Evolutionary conservation across 2,329 filamentous ascomycete genomes (phyloP).

Genomic region (Botrytis medusae): DNA sequence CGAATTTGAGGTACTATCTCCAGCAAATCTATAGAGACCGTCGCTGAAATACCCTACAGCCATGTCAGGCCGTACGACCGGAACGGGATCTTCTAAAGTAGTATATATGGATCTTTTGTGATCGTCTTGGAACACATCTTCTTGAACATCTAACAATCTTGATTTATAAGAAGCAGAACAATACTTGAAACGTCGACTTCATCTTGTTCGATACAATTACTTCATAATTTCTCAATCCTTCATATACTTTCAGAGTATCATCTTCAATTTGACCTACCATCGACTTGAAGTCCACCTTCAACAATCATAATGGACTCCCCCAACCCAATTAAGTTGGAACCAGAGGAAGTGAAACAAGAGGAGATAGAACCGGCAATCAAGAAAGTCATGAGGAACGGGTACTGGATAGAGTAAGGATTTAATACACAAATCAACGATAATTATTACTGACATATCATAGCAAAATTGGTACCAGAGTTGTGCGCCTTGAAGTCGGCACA

Average conservation of each 20-base stretch:
- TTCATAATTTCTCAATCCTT: neutral
- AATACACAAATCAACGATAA: no score
- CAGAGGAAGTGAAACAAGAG: neutral
- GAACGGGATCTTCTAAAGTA: neutral
- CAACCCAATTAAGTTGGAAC: neutral
- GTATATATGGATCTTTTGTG: neutral
- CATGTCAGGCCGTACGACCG: no score
- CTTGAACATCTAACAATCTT: neutral
- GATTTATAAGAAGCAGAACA: neutral
- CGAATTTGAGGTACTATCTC: neutral
- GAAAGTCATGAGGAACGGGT: neutral
- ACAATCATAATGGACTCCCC: neutral
- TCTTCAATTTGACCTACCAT: neutral
- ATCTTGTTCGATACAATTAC: neutral
- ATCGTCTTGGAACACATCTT: neutral
- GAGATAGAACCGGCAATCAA: neutral
- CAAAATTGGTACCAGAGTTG: neutral
- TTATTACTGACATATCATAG: neutral
- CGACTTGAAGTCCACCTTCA: neutral
- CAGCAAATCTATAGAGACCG: accelerated
- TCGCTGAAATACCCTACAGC: neutral
- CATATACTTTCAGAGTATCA: neutral
- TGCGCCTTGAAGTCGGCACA: neutral
- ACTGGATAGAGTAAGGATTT: neutral
- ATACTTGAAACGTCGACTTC: no score